phyloP scores from a whole-genome alignment of 225 moss, liverwort and hornwort genomes.

The Pseudoscleropodium purum region DNA sequence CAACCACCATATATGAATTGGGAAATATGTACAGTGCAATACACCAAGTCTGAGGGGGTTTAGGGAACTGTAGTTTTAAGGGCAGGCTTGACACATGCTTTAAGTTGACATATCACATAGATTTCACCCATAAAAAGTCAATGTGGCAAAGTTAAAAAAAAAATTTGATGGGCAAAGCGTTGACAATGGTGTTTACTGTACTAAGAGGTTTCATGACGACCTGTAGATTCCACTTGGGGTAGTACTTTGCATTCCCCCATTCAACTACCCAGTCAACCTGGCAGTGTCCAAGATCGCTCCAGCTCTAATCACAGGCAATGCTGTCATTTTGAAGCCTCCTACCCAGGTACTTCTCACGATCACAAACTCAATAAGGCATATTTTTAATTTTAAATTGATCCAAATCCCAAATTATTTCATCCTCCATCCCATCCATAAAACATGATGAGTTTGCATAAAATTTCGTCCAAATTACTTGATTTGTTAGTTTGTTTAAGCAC shows the following conservation, averaged over 20 bases:
- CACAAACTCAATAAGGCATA: too few relatives aligned
- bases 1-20: background rate
- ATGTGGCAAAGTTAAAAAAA: background rate
- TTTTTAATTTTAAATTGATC: background rate
- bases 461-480: background rate
- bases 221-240: constrained; percentile 83
- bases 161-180: background rate
- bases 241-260: constrained; percentile 85
- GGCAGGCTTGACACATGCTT: background rate
- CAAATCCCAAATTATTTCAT: too few relatives aligned
- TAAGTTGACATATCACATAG: background rate
- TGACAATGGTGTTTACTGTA: background rate
- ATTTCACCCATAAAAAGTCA: background rate
- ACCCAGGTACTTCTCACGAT: constrained; percentile 43
- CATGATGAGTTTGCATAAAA: background rate
- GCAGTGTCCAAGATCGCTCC: constrained; percentile 92
- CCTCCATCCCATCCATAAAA: background rate
- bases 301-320: constrained; percentile 76
- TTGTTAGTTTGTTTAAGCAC: background rate
- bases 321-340: constrained; percentile 79
- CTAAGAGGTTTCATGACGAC: background rate
- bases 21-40: background rate
- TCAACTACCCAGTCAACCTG: constrained; percentile 89
- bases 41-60: background rate
- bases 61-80: background rate